Evolutionary conservation across 2,329 filamentous ascomycete genomes (phyloP), one percentile per base, ranked within the genome.

Genomic region (Fusarium coicis): DNA sequence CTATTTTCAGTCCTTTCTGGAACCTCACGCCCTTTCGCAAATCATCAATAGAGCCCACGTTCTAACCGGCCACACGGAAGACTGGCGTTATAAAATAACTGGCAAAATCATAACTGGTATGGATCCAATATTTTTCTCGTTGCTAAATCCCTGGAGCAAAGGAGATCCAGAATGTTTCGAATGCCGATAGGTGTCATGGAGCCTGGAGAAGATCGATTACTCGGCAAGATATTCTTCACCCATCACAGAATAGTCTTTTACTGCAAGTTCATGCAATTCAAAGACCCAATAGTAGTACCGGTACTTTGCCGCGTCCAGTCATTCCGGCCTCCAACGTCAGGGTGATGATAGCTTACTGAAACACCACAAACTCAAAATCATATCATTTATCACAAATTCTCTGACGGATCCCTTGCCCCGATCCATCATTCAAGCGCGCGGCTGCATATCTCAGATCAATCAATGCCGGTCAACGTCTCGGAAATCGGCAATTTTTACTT

Each of bases 401-500:
- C 42, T 37, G 54, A 37, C 37, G 26, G 37, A 42, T 49, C 36
- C 58, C 42, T 18, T 50, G 12, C 19, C 28, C 34, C 14, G 34
- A 30, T 61, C 23, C 18, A 26, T 52, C n/a, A 58, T 61, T 54
- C 61, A 73, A 73, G 61, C 70, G 66, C 66, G 70, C 66, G 70
- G 56, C 61, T 71, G 61, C 32, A 57, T 40, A 55, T 69, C 44
- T 56, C 32, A 40, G 39, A 57, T 66, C 50, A 54, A 59, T 57
- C 66, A 74, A 66, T 73, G 54, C 67, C 71, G 43, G 19, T 30
- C 55, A 43, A 50, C 32, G 28, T 68, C 63, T 74, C 46, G 53
- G 42, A 28, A 40, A 36, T 59, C 52, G 71, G 71, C 42, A 68
- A 56, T 56, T 46, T 11, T 40, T n/a, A 34, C 52, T 64, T 59